Conservation (phyloP, 108 stramenopile genomes). For the Skeletonema potamos region DNA sequence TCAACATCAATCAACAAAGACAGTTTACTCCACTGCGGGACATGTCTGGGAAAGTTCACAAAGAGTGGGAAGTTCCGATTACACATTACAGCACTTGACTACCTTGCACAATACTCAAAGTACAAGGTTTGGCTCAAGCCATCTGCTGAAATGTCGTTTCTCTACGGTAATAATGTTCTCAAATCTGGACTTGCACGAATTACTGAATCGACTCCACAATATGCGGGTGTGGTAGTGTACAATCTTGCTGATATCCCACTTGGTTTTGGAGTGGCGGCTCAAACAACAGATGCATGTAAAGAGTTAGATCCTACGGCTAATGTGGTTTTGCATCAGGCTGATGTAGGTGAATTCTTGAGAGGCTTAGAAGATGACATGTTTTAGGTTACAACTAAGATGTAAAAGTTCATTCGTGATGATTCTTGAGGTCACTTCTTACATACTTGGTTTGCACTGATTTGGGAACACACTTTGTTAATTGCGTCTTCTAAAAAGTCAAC, state of each 20-base stretch:
- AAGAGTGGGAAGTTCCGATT: conserved; percentile 96
- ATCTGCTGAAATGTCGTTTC: conserved; percentile 96
- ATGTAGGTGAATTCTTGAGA: conserved; percentile 97
- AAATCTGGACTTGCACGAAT: conserved; percentile 95
- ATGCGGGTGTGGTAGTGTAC: conserved; percentile 98
- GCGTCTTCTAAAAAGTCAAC: conserved; percentile 67
- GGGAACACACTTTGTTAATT: conserved; percentile 37
- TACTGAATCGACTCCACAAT: conserved; percentile 96
- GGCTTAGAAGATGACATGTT: conserved; percentile 94
- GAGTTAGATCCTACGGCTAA: conserved; percentile 94
- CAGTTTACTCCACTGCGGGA: conserved; percentile 89
- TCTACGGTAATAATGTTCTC: conserved; percentile 97
- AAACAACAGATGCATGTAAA: conserved; percentile 91
- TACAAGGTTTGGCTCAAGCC: conserved; percentile 99
- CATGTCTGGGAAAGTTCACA: conserved; percentile 98
- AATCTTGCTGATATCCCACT: conserved; percentile 94
- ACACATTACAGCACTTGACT: conserved; percentile 95
- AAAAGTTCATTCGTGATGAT: not conserved
- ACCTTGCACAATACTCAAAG: conserved; percentile 93
- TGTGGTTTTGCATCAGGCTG: conserved; percentile 98
- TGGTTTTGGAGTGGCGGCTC: conserved; percentile 98
- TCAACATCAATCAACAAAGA: conserved; percentile 82
- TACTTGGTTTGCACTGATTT: conserved; percentile 17
- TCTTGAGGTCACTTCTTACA: not conserved
- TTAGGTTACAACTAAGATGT: conserved; percentile 22